These are phyloP conservation scores for Euclidium syriacum DNA, from an alignment of 345 rosid species.

Conservation along the genomic window DNA sequence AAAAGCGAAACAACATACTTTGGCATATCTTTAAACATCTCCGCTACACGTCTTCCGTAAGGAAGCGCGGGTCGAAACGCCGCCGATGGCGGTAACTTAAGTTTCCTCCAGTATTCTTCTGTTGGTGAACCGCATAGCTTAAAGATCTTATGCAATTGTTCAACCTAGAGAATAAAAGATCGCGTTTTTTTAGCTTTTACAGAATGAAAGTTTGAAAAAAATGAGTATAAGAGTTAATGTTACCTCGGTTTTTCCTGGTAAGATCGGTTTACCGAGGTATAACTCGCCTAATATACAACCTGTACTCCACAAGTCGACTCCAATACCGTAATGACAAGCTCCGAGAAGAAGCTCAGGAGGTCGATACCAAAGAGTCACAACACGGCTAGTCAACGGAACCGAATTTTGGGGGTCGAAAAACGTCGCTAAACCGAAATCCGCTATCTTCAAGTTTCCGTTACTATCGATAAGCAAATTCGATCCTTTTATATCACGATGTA, in stretches of 20 bases:
- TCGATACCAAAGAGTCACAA: slow-evolving; percentile 98
- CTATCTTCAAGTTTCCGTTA: slow-evolving; percentile 83
- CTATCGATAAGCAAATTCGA: slow-evolving; percentile 88
- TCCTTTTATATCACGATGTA: slow-evolving; percentile 95
- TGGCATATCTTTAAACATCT: slow-evolving; percentile 63
- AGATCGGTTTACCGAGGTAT: slow-evolving; percentile 74
- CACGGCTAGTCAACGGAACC: slow-evolving; percentile 78
- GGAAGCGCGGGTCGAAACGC: slow-evolving; percentile 77
- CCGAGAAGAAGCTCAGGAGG: slow-evolving; percentile 98
- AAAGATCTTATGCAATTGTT: slow-evolving; percentile 83
- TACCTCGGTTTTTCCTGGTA: slow-evolving; percentile 98
- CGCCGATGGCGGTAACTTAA: slow-evolving; percentile 63
- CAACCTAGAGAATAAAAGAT: slow-evolving; percentile 43
- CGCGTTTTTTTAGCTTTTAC: neutral
- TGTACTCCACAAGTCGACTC: slow-evolving; percentile 93
- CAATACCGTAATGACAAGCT: slow-evolving; percentile 71
- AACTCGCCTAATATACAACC: slow-evolving; percentile 97
- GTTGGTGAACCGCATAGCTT: slow-evolving; percentile 83
- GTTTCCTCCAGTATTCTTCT: slow-evolving; percentile 80
- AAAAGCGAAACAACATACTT: slow-evolving; percentile 55
- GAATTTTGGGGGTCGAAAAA: slow-evolving; percentile 55
- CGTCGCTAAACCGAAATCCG: slow-evolving; percentile 92
- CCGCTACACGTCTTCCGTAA: slow-evolving; percentile 60
- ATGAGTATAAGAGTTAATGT: neutral
- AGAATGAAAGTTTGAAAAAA: neutral